Percentiles rank a stretch among this genome's conserved stretches.
phyloP scores from a whole-genome alignment of 2,329 filamentous ascomycete genomes.

The Aspergillus bombycis region DNA sequence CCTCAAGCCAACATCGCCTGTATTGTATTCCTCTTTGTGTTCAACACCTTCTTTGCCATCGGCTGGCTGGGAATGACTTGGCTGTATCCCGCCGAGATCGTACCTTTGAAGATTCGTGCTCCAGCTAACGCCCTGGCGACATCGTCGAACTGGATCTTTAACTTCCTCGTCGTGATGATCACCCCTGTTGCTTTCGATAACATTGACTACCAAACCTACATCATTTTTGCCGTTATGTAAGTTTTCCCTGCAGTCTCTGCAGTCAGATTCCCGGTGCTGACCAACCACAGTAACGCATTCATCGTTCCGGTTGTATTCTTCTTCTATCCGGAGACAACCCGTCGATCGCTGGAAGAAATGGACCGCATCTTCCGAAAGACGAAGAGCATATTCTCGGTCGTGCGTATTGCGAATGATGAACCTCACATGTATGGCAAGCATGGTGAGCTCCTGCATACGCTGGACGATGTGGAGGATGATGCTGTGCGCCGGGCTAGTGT shows the following conservation, averaged over 20 bases:
- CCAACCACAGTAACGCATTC: constrained; percentile 49
- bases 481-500: constrained; percentile 37
- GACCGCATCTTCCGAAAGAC: constrained; percentile 68
- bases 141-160: constrained; percentile 63
- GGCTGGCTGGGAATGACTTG: constrained; percentile 67
- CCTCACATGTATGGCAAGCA: constrained; percentile 62
- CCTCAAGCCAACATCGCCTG: constrained; percentile 30
- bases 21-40: constrained; percentile 59
- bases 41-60: constrained; percentile 69
- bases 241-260: constrained; percentile 19
- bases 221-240: constrained; percentile 59
- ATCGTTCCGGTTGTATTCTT: constrained; percentile 62
- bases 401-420: constrained; percentile 53
- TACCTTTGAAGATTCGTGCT: constrained; percentile 61
- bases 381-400: constrained; percentile 52
- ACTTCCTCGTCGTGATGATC: constrained; percentile 70
- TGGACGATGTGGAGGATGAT: constrained; percentile 50
- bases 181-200: constrained; percentile 63
- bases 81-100: constrained; percentile 54
- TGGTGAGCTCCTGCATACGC: constrained; percentile 59
- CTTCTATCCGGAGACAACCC: constrained; percentile 65
- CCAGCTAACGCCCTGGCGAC: constrained; percentile 68
- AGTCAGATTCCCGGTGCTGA: constrained; percentile 11
- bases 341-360: constrained; percentile 68
- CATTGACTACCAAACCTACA: constrained; percentile 46